Base-by-base conservation (phyloP, 768 basidiomycete species). In the Leccinum variicolor region DNA sequence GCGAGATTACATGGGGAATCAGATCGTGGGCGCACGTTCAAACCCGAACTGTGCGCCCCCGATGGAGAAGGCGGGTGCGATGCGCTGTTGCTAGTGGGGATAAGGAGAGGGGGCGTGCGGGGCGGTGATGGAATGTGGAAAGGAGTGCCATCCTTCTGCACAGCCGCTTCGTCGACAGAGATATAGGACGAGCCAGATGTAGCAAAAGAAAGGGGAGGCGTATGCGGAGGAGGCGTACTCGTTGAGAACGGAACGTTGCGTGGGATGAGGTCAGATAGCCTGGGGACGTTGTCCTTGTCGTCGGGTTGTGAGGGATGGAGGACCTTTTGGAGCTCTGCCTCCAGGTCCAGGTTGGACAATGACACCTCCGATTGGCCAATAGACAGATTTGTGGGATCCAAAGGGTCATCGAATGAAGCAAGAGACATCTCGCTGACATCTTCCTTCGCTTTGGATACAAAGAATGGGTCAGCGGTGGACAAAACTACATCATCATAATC, bases 291-390 rank as follows among this genome's bases (percentile, higher is more conserved):
- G 6, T 59, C 56, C 46, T 55, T 58, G 29, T 46, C 47, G 31
- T 62, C 56, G 1, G 59, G 29, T 21, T 57, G 62, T 11, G 63
- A 50, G 0, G 62, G 63, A 17, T 60, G 55, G 7, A 68, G 41
- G 19, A 62, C 68, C 34, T 62, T 62, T 31, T 64, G 66, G 19
- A 70, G 65, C 39, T 71, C 74, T 47, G 64, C 67, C 50, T 74
- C 72, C 23, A 62, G 33, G 43, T 72, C 71, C 10, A 78, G 50
- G 26, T 69, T 73, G 25, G 67, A 70, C 9, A 74, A 60, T 2
- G 74, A 75, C 19, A 75, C 68, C 50, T 75, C 75, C 11, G 73
- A 74, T 46, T 72, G 69, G 25, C 71, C 73, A n/a, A 75, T 71
- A 15, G 69, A 73, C 54, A 73, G 54, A 31, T 74, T 76, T 26